Evolutionary conservation across 306 rosid genomes (phyloP).

Genomic region (Acacia crassicarpa): DNA sequence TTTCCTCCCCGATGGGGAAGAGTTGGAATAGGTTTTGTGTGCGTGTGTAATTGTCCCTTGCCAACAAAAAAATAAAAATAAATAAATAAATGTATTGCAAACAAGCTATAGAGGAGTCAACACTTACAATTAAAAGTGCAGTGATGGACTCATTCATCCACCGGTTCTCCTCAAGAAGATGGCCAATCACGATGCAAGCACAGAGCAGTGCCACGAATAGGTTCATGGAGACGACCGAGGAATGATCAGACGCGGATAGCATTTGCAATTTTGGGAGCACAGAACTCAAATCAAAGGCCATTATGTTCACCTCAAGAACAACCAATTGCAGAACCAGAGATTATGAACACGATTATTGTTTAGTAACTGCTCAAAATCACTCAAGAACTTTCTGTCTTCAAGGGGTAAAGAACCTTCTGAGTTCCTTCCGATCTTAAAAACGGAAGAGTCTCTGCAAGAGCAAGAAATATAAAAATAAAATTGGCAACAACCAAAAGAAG

Average conservation of each 20-base stretch:
- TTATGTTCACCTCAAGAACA: constrained; percentile 39
- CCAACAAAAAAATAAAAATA: neutral
- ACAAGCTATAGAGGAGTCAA: constrained; percentile 9
- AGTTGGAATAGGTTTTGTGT: neutral
- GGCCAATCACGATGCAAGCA: constrained; percentile 94
- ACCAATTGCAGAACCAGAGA: constrained; percentile 21
- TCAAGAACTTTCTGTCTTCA: constrained; percentile 46
- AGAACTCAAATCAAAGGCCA: constrained; percentile 52
- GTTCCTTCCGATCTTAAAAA: constrained; percentile 37
- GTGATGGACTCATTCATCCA: constrained; percentile 99
- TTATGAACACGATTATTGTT: constrained; percentile 4
- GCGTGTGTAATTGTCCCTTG: neutral
- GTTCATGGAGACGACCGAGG: constrained; percentile 88
- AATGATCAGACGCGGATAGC: constrained; percentile 75
- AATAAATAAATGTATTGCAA: neutral
- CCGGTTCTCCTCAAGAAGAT: constrained; percentile 97
- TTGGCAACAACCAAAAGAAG: neutral
- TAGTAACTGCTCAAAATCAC: constrained; percentile 27
- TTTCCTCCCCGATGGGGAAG: neutral
- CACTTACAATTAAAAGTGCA: constrained; percentile 87
- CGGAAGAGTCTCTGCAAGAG: constrained; percentile 55
- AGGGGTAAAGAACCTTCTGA: constrained; percentile 40
- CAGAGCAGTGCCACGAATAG: constrained; percentile 93
- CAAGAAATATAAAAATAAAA: constrained; percentile 20
- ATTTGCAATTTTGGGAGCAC: constrained; percentile 56